Evolutionary conservation across 2,329 filamentous ascomycete genomes (phyloP), one percentile per base, ranked within the genome.

Genomic region (Aspergillus hortae): DNA sequence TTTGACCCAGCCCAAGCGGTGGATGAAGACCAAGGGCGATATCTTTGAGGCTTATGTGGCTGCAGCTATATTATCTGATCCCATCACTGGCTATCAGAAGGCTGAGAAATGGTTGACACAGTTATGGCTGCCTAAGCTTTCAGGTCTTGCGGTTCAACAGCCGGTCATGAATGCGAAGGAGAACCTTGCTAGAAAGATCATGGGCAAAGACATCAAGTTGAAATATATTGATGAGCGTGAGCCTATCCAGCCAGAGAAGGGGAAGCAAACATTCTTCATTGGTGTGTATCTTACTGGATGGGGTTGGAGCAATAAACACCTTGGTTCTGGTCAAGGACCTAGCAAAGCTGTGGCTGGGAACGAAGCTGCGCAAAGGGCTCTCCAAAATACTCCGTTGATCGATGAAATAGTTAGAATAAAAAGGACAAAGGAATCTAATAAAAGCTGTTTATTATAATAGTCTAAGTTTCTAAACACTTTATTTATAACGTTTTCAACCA

Each of bases 41-140:
- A 80, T 96, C 15, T 95, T 96, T 62, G 92, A 97, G 68, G 88
- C 92, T 0, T 96, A 95, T 61, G 83, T 95, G 14, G 92, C 88
- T 7, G 92, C 88, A 3, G 73, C 92, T 5, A 80, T 95, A 32
- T 74, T 90, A 2, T 85, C 86, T 1, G 82, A 90, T 61, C 78
- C 83, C 0, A 70, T 74, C 3, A 67, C 82, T 44, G 91, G 92
- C 1, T 80, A 87, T 44, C 56, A 69, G 6, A 78, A 77, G 2
- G 85, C 81, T 2, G 79, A 86, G 47, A 67, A 78, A 12, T 97
- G 91, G 90, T 73, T 96, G 43, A 86, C 83, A 46, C 73, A 79
- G 6, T 74, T 96, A 1, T 96, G 91, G 90, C 80, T 81, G 4
- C 82, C 78, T 44, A 83, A 81, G 4, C 72, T 95, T 35, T 60